Conservation (phyloP, 2,329 filamentous ascomycete species). For the Pyricularia pennisetigena region DNA sequence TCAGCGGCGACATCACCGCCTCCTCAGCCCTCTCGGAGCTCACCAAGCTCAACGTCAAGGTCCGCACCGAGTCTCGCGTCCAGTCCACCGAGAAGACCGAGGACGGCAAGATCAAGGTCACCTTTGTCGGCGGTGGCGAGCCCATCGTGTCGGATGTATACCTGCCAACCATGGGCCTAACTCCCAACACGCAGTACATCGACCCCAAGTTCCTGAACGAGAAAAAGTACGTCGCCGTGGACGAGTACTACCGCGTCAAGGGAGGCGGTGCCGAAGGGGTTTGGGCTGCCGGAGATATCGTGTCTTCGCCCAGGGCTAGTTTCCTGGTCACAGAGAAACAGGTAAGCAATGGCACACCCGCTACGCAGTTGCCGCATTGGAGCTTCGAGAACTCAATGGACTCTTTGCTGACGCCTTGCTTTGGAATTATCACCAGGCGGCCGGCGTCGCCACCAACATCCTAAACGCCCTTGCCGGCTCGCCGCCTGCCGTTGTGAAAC, state of each 20-base stretch:
- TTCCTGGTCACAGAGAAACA: conserved; percentile 38
- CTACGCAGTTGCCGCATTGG: too few relatives aligned
- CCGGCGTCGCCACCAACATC: conserved; percentile 43
- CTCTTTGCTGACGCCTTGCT: neutral
- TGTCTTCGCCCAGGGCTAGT: conserved; percentile 35
- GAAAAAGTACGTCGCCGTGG: conserved; percentile 34
- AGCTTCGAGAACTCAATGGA: neutral
- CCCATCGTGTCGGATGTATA: conserved; percentile 37
- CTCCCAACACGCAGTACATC: conserved; percentile 45
- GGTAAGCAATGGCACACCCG: conserved; percentile 17
- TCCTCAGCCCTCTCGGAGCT: conserved; percentile 36
- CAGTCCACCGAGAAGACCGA: conserved; percentile 19
- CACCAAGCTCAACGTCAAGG: conserved; percentile 39
- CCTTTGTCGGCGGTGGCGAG: conserved; percentile 34
- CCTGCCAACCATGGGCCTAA: conserved; percentile 43
- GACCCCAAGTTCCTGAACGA: conserved; percentile 32
- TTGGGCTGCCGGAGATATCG: conserved; percentile 45
- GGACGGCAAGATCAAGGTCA: conserved; percentile 37
- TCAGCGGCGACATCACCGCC: conserved; percentile 32
- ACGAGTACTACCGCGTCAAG: conserved; percentile 39
- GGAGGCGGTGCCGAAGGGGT: conserved; percentile 25
- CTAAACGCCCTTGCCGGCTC: conserved; percentile 35
- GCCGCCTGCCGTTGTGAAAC: conserved; percentile 31
- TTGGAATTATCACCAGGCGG: conserved; percentile 21
- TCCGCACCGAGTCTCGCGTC: conserved; percentile 33